phyloP scores from a whole-genome alignment of 2,329 filamentous ascomycete genomes.

The Pseudocercospora eumusae region DNA sequence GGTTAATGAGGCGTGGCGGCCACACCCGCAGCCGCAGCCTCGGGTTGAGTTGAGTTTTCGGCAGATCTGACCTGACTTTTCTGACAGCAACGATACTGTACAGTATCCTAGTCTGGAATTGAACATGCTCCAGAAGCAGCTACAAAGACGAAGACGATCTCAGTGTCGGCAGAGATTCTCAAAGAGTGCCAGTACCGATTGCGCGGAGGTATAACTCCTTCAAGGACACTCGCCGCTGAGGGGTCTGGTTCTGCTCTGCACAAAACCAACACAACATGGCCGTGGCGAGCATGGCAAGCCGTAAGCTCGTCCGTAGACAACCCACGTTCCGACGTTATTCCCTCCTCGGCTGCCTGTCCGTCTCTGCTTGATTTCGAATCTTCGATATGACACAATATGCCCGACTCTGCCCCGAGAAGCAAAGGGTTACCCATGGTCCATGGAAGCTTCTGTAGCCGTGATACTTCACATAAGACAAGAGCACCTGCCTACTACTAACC shows the following conservation, averaged over 20 bases:
- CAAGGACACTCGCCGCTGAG: conserved; percentile 19
- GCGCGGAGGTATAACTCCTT: conserved; percentile 14
- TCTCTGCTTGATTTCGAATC: neutral
- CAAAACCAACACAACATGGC: conserved; percentile 11
- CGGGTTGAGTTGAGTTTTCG: neutral
- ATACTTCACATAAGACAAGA: neutral
- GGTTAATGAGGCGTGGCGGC: neutral
- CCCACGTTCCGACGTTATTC: conserved; percentile 8
- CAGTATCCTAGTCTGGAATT: no score
- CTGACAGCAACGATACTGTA: neutral
- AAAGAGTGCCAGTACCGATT: conserved; percentile 8
- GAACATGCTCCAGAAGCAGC: neutral
- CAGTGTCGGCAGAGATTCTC: conserved; percentile 3
- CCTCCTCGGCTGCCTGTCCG: conserved; percentile 1
- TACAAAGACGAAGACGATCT: neutral
- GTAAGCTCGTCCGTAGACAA: no score
- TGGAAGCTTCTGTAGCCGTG: neutral
- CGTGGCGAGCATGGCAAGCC: conserved; percentile 3
- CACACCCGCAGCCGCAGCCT: neutral
- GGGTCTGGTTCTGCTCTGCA: conserved; percentile 8
- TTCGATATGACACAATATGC: conserved; percentile 7
- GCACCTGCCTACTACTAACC: neutral
- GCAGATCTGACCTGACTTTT: neutral
- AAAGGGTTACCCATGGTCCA: no score
- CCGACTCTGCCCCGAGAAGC: conserved; percentile 11